A percentile compares a stretch with the other conserved stretches of the same genome.
Evolutionary conservation across 2,329 filamentous ascomycete genomes (phyloP).

Genomic region (Emericellopsis cladophorae): DNA sequence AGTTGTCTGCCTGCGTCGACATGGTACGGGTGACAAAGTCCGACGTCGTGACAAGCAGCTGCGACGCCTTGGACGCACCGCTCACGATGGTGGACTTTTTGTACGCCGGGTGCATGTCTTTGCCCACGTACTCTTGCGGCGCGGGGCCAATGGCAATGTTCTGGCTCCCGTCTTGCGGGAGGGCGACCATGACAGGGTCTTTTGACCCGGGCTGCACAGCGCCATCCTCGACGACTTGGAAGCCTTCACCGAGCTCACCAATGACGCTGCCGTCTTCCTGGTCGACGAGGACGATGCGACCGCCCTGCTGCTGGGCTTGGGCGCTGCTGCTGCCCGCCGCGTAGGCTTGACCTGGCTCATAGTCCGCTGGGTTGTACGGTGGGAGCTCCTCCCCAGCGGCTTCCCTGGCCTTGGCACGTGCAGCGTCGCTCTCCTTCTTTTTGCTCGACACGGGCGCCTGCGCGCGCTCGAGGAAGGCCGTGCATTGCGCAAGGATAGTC

Average conservation of each 20-base stretch:
- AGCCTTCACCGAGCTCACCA: constrained; percentile 76
- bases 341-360: constrained; percentile 69
- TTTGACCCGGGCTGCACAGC: constrained; percentile 78
- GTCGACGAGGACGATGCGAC: constrained; percentile 84
- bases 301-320: constrained; percentile 23
- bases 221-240: constrained; percentile 65
- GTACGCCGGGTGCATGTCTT: constrained; percentile 83
- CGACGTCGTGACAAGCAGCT: constrained; percentile 81
- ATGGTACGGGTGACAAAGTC: constrained; percentile 67
- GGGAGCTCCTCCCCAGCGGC: constrained; percentile 33
- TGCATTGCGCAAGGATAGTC: constrained; percentile 95
- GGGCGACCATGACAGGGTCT: constrained; percentile 70
- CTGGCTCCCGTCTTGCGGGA: constrained; percentile 53
- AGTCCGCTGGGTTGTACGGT: constrained; percentile 72
- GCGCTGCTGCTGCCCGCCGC: constrained; percentile 46
- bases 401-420: constrained; percentile 24
- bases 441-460: constrained; percentile 38
- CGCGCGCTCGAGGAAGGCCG: constrained; percentile 81
- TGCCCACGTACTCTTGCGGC: constrained; percentile 58
- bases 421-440: constrained; percentile 6
- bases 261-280: constrained; percentile 95
- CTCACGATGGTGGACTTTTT: constrained; percentile 76
- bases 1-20: constrained; percentile 64
- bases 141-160: constrained; percentile 55
- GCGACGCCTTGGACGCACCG: constrained; percentile 76